Evolutionary conservation across 768 basidiomycete genomes (phyloP).

Genomic region (Terana coerulea): DNA sequence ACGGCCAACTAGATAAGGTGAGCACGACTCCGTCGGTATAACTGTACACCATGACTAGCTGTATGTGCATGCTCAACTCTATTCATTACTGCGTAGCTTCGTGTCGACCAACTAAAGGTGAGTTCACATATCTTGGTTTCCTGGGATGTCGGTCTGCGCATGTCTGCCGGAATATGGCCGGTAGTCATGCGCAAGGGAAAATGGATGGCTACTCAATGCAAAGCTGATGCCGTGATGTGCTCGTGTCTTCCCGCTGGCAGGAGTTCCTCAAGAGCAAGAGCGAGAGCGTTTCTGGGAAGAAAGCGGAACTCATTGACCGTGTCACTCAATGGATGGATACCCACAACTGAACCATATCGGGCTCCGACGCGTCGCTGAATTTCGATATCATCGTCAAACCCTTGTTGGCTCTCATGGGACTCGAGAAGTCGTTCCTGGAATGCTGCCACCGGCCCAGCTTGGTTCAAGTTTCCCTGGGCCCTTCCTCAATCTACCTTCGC

Average conservation of each 20-base stretch:
- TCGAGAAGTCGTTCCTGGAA: too few relatives aligned
- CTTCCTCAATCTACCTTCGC: too few relatives aligned
- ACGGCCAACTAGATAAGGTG: slow-evolving; percentile 65
- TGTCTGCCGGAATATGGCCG: neutral
- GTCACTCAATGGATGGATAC: slow-evolving; percentile 58
- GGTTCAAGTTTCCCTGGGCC: too few relatives aligned
- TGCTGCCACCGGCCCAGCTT: too few relatives aligned
- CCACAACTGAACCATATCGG: slow-evolving; percentile 14
- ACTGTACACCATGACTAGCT: too few relatives aligned
- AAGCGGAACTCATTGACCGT: slow-evolving; percentile 67
- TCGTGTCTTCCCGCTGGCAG: slow-evolving; percentile 29
- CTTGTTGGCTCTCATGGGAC: neutral
- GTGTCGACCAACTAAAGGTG: slow-evolving; percentile 78
- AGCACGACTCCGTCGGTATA: slow-evolving; percentile 18
- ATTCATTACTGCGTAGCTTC: slow-evolving; percentile 44
- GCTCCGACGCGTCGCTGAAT: neutral
- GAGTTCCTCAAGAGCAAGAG: slow-evolving; percentile 74
- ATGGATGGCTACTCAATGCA: too few relatives aligned
- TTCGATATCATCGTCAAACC: too few relatives aligned
- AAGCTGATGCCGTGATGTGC: neutral
- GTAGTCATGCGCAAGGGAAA: neutral
- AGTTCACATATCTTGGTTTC: slow-evolving; percentile 14
- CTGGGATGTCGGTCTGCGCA: neutral
- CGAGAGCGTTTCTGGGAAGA: slow-evolving; percentile 59
- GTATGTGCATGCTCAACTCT: slow-evolving; percentile 9